Evolutionary conservation across 2,329 filamentous ascomycete species (phyloP).

Genomic region (Fonsecaea erecta): DNA sequence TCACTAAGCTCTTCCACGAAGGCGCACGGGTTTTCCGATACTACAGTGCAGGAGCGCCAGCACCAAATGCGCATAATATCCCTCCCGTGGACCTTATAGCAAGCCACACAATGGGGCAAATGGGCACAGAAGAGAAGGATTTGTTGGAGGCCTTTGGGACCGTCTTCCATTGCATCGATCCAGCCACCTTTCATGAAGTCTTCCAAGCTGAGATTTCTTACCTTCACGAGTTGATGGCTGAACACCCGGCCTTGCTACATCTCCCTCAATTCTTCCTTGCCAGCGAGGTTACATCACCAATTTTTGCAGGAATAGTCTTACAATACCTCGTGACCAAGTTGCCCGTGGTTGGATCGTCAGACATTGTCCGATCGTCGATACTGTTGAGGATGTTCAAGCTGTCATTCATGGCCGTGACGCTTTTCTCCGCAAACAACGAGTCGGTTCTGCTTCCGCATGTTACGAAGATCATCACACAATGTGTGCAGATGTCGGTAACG

Average conservation of each 20-base stretch:
- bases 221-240: conserved; percentile 96
- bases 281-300: conserved; percentile 96
- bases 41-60: conserved; percentile 84
- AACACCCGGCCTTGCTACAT: conserved; percentile 90
- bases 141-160: conserved; percentile 96
- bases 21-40: conserved; percentile 96
- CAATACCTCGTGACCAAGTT: conserved; percentile 98
- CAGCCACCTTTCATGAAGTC: conserved; percentile 96
- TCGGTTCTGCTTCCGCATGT: conserved; percentile 94
- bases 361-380: conserved; percentile 91
- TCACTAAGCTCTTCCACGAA: conserved; percentile 96
- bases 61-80: conserved; percentile 72
- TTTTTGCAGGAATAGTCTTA: conserved; percentile 96
- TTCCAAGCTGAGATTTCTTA: conserved; percentile 97
- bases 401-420: conserved; percentile 97
- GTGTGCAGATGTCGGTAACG: conserved; percentile 91
- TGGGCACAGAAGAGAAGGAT: conserved; percentile 95
- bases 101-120: conserved; percentile 92
- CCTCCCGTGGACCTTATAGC: conserved; percentile 91
- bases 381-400: conserved; percentile 93
- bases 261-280: conserved; percentile 98
- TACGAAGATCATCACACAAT: conserved; percentile 95
- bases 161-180: conserved; percentile 97
- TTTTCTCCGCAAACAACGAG: conserved; percentile 94
- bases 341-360: conserved; percentile 87